Conservation (phyloP, 192 early-diverging fungal species). For the Rhizoclosmatium sp. region DNA sequence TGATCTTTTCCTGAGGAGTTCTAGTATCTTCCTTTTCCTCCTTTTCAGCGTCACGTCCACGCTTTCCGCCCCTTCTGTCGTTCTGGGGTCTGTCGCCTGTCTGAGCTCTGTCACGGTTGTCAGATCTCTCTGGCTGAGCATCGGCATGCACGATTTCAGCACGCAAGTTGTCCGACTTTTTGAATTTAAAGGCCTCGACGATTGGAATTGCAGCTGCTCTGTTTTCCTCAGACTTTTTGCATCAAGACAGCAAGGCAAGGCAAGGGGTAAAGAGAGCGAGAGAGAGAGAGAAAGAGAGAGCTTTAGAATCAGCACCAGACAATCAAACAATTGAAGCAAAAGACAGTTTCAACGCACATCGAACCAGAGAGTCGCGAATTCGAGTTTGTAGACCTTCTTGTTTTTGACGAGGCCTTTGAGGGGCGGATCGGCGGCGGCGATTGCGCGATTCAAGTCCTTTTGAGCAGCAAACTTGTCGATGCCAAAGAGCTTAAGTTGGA, state of each 20-base stretch:
- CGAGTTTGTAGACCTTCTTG: conserved; percentile 37
- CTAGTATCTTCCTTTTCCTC: conserved; percentile 47
- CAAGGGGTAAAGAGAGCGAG: not conserved
- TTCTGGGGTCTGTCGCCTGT: not conserved
- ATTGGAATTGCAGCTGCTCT: conserved; percentile 1
- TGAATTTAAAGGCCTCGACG: conserved; percentile 30
- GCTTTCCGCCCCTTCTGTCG: conserved; percentile 19
- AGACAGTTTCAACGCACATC: conserved; percentile 4
- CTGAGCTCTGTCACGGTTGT: not conserved
- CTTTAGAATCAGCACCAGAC: no score
- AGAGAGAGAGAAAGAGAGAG: not conserved
- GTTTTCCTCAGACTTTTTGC: not conserved
- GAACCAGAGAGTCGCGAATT: conserved; percentile 7
- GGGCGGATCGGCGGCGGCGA: conserved; percentile 3
- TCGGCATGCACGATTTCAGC: conserved; percentile 4
- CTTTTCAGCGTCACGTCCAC: conserved; percentile 6
- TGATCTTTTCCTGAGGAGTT: conserved; percentile 66
- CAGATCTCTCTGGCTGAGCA: not conserved
- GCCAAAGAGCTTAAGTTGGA: conserved; percentile 21
- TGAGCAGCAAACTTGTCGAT: conserved; percentile 17
- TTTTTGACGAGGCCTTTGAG: conserved; percentile 22
- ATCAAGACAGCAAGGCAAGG: not conserved
- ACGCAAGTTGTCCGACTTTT: conserved; percentile 9
- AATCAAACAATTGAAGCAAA: not conserved
- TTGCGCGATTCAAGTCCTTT: conserved; percentile 34